Conservation (phyloP, 2,329 filamentous ascomycete genomes). For the Harringtonia lauricola region DNA sequence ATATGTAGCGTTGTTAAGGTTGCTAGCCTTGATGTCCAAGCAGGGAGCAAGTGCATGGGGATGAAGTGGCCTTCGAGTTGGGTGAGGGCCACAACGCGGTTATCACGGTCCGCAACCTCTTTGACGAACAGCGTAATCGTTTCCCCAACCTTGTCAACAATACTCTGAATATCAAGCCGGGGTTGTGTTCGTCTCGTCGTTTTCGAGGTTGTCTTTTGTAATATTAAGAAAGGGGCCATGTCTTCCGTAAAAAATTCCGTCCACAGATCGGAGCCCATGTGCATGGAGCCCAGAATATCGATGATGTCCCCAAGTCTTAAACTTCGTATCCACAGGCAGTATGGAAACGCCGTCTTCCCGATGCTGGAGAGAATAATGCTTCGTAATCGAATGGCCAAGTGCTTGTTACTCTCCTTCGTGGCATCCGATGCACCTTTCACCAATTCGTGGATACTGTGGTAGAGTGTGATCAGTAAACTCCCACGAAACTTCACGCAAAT, state of each 20-base stretch:
- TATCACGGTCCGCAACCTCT: conserved; percentile 23
- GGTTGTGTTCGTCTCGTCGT: conserved; percentile 12
- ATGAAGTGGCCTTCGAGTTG: conserved; percentile 42
- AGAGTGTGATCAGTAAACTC: background rate
- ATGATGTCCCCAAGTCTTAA: conserved; percentile 52
- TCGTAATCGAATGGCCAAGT: conserved; percentile 56
- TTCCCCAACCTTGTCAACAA: conserved; percentile 39
- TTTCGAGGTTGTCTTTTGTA: conserved; percentile 8
- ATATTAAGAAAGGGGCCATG: conserved; percentile 24
- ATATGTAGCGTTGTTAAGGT: conserved; percentile 48
- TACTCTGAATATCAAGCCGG: conserved; percentile 22
- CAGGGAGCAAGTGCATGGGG: conserved; percentile 37
- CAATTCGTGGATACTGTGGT: conserved; percentile 32
- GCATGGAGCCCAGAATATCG: conserved; percentile 44
- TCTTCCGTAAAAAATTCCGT: conserved; percentile 27
- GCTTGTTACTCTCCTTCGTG: too few relatives aligned
- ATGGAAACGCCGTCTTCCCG: conserved; percentile 52
- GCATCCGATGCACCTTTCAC: conserved; percentile 30
- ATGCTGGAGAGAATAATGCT: conserved; percentile 57
- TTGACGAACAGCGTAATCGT: conserved; percentile 42
- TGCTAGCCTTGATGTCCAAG: conserved; percentile 48
- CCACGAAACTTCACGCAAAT: too few relatives aligned
- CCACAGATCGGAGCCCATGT: conserved; percentile 16
- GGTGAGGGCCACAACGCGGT: conserved; percentile 41
- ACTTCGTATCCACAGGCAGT: conserved; percentile 55